phyloP scores from a whole-genome alignment of 2,329 filamentous ascomycete genomes.

The Neonectria sp. region DNA sequence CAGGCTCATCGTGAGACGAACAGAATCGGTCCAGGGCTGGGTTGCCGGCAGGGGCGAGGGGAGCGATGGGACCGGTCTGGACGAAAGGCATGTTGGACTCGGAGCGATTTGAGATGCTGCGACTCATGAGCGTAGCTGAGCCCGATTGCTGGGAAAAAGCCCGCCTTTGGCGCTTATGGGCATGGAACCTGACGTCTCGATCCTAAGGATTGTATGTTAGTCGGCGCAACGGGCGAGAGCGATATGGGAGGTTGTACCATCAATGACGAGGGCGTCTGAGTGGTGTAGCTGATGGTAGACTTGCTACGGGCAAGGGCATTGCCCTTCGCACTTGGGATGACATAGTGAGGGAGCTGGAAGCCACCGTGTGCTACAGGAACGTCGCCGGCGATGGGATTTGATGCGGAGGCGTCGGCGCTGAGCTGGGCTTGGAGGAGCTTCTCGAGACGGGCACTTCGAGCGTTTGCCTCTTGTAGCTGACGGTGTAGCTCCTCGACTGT shows the following conservation, averaged over 20 bases:
- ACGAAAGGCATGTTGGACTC: slow-evolving; percentile 58
- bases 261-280: slow-evolving; percentile 39
- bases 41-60: slow-evolving; percentile 43
- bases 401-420: slow-evolving; percentile 37
- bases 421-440: slow-evolving; percentile 42
- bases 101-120: slow-evolving; percentile 60
- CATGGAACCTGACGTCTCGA: slow-evolving; percentile 33
- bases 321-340: slow-evolving; percentile 38
- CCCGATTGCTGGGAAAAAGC: slow-evolving; percentile 50
- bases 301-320: slow-evolving; percentile 47
- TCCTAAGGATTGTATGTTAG: slow-evolving; percentile 38
- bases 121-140: slow-evolving; percentile 59
- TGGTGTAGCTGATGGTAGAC: slow-evolving; percentile 47
- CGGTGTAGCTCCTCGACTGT: slow-evolving; percentile 47
- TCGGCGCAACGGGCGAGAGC: slow-evolving; percentile 7
- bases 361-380: slow-evolving; percentile 31
- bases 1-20: slow-evolving; percentile 51
- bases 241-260: slow-evolving; percentile 39
- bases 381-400: slow-evolving; percentile 38
- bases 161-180: slow-evolving; percentile 41
- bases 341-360: slow-evolving; percentile 41
- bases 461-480: slow-evolving; percentile 42
- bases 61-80: slow-evolving; percentile 53
- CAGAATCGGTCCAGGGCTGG: slow-evolving; percentile 50
- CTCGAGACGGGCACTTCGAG: slow-evolving; percentile 43